Base-by-base conservation (phyloP, 208 protist species). In the Leishmania amazonensis region DNA sequence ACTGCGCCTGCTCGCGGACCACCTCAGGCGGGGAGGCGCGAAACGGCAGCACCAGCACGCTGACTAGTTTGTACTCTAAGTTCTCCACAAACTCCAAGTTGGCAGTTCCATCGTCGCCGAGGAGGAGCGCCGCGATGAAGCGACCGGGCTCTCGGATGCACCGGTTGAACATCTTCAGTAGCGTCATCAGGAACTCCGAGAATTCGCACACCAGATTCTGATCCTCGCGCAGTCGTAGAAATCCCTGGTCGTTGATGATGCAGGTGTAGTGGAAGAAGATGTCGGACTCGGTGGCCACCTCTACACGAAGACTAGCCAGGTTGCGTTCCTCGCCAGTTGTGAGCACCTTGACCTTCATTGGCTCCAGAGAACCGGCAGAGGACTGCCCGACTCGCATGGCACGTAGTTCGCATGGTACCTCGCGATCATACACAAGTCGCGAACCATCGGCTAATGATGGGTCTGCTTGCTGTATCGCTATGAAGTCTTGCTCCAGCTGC, bases 181-280 rank as follows among this genome's bases (percentile, higher is more conserved):
- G 84, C 76, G 96, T 98, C 87, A 94, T 91, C 40, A 98, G 89
- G 84, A 98, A 99, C 73, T 98, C 96, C 9, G 90, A 83, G 60
- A 98, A 98, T 75, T 99, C 97, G 65, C 95, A 97, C 57, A 99
- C 97, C 28, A 99, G 89, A 78, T 98, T 98, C 75, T 99, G 97
- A 68, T 96, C 90, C 53, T 98, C 95, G 40, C 93, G 89, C 70
- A 99, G 85, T 2, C 86, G 83, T 51, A 91, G 64, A 79, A 97
- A 99, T 3, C 93, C 93, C 17, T 86, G 83, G 79, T 97, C 90
- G 80, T 98, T 98, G 81, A 98, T 89, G 71, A 97, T 91, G 81
- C 93, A 96, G 21, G 91, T 96, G 90, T 97, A 98, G 87, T 98
- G 94, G 64, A 98, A 99, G 79, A 98, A 99, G 45, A 99, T 93